Evolutionary conservation across 768 basidiomycete genomes (phyloP), one percentile per base, ranked within the genome.

Genomic region (Strobilomyces confusus): DNA sequence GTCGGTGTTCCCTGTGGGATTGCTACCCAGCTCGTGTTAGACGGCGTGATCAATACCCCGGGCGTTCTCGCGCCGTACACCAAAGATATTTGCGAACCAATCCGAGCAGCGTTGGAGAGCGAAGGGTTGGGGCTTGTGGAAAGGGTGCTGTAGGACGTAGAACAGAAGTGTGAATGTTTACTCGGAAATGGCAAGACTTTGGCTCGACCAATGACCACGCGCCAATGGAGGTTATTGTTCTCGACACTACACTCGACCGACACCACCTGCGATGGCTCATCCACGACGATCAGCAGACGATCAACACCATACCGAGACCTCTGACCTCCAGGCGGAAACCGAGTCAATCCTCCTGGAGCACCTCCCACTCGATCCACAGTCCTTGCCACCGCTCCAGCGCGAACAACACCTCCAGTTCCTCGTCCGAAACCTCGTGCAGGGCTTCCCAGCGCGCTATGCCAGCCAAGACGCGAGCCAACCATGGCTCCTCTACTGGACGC

Each of bases 1-100:
- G 95, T 98, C 45, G 95, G 95, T 54, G 69, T 98, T 13, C 95
- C 95, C 1, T 95, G 92, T 65, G 95, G 95, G 58, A 89, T 98
- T 63, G 95, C 97, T 2, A 83, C 86, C 0, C 93, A 98, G 75
- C 78, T 94, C 57, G 82, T 99, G 23, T 76, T 99, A 44, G 93
- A 98, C 62, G 94, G 94, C 58, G 80, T 83, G 42, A 73, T 98
- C 65, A 81, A 72, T 57, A 81, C 76, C 34, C 82, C 88, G 14
- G 95, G 95, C 63, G 80, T 99, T 7, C 81, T 84, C 45, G 88
- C 83, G 12, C 95, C 95, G 3, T 98, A 98, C 72, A 81, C 80
- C 54, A 87, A 87, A 73, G 87, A 89, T 66, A 81, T 92, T 34
- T 91, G 89, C 64, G 86, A 89, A 49, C 83, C 84, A 22, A 78